These are phyloP conservation scores for Tillandsia leiboldiana DNA, from an alignment of 176 grass and related monocot species.

Conservation along the genomic window DNA sequence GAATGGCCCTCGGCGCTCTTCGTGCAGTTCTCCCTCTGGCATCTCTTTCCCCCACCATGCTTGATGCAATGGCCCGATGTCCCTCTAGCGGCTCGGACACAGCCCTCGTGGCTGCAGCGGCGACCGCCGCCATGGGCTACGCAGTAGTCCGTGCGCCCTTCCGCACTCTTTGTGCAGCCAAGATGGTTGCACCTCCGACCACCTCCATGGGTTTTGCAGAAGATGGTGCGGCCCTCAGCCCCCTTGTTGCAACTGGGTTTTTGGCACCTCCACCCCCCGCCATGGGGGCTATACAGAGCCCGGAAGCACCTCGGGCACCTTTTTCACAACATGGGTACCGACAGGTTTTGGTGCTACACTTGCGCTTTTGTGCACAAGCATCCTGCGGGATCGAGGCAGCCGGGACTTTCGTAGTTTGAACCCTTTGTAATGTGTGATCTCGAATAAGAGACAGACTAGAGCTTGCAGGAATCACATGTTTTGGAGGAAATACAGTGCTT, in stretches of 20 bases:
- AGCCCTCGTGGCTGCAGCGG: constrained; percentile 52
- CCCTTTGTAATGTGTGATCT: neutral
- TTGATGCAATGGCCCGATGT: constrained; percentile 70
- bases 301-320: constrained; percentile 13
- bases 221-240: constrained; percentile 81
- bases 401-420: neutral
- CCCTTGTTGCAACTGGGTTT: constrained; percentile 70
- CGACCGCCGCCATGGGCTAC: constrained; percentile 72
- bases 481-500: neutral
- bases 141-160: constrained; percentile 71
- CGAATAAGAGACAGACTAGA: neutral
- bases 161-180: constrained; percentile 82
- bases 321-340: constrained; percentile 6
- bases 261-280: constrained; percentile 33
- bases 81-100: constrained; percentile 54
- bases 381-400: neutral
- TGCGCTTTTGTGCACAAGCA: neutral
- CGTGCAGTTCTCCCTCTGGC: constrained; percentile 38
- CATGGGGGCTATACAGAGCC: constrained; percentile 13
- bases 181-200: constrained; percentile 53
- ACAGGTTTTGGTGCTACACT: neutral
- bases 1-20: constrained; percentile 78
- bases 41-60: constrained; percentile 89
- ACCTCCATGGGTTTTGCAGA: constrained; percentile 83
- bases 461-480: neutral